Percentiles rank a stretch among this genome's conserved stretches.
Evolutionary conservation across 1,139 yeast species (phyloP).

Genomic region (Debaryomyces psychrophilus): DNA sequence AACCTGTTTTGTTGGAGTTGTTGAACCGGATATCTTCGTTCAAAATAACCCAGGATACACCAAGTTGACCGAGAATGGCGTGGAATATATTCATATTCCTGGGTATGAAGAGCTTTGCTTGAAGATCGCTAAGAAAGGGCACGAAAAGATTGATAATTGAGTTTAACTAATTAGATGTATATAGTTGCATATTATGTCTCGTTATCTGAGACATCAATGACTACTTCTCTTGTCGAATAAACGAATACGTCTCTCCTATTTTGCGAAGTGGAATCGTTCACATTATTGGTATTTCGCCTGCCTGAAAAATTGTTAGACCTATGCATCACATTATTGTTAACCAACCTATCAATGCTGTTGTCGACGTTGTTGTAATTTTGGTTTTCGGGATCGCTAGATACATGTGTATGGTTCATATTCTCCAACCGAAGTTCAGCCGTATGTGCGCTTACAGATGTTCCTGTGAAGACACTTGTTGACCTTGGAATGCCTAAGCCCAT

Average conservation of each 20-base stretch:
- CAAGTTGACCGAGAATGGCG: slow-evolving; percentile 55
- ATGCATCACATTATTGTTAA: background rate
- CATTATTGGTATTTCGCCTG: background rate
- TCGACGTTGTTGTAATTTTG: background rate
- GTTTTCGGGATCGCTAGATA: background rate
- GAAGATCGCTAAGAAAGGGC: slow-evolving; percentile 78
- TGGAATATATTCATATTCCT: slow-evolving; percentile 78
- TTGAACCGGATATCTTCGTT: slow-evolving; percentile 89
- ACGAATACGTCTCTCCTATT: slow-evolving; percentile 53
- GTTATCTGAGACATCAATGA: slow-evolving; percentile 31
- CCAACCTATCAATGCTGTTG: background rate
- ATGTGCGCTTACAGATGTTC: background rate
- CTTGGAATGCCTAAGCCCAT: slow-evolving; percentile 63
- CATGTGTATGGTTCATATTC: background rate
- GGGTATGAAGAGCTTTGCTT: slow-evolving; percentile 81
- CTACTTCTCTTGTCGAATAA: slow-evolving; percentile 59
- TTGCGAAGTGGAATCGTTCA: slow-evolving; percentile 16
- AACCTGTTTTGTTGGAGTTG: slow-evolving; percentile 87
- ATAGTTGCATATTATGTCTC: slow-evolving; percentile 1
- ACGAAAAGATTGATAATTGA: slow-evolving; percentile 32
- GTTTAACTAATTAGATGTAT: background rate
- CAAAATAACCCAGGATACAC: slow-evolving; percentile 68
- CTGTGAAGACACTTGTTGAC: slow-evolving; percentile 46
- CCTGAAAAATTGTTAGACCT: background rate
- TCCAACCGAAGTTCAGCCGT: slow-evolving; percentile 2